phyloP scores from a whole-genome alignment of 2,329 filamentous ascomycete genomes.

The Rosellinia necatrix region DNA sequence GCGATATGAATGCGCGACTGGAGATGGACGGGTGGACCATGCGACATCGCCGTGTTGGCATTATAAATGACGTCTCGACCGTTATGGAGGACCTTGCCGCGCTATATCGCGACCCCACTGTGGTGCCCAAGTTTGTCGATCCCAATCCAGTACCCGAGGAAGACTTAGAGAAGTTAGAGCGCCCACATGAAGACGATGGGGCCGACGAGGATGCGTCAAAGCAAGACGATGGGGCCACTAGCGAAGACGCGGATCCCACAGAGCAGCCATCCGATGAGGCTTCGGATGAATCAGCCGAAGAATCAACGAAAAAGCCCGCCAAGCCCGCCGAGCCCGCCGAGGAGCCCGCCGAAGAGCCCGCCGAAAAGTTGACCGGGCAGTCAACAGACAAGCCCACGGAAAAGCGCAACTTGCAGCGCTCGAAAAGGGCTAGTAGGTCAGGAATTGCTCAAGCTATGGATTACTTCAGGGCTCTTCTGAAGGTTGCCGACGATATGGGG shows the following conservation, averaged over 20 bases:
- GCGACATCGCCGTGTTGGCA: constrained; percentile 41
- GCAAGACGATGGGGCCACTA: neutral
- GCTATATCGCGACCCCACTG: constrained; percentile 43
- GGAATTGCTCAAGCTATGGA: constrained; percentile 32
- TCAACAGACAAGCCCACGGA: constrained; percentile 1
- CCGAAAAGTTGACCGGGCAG: neutral
- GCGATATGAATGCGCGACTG: constrained; percentile 50
- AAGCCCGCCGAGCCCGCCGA: constrained; percentile 8
- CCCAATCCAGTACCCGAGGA: constrained; percentile 41
- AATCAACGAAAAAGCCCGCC: neutral
- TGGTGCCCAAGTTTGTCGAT: constrained; percentile 39
- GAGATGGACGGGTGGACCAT: constrained; percentile 45
- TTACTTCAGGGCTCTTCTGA: constrained; percentile 38
- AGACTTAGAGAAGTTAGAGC: constrained; percentile 29
- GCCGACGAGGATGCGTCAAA: constrained; percentile 3
- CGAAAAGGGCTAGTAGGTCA: constrained; percentile 18
- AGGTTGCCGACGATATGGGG: constrained; percentile 39
- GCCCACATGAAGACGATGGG: constrained; percentile 22
- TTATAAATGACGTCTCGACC: constrained; percentile 47
- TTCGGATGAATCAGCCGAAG: neutral
- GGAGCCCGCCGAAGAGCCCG: too few relatives aligned
- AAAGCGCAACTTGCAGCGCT: constrained; percentile 13
- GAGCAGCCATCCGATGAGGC: constrained; percentile 16
- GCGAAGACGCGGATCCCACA: constrained; percentile 1
- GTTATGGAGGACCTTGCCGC: constrained; percentile 46